Base-by-base conservation (phyloP, 164 flowering plant species). In the Kingdonia uniflora region DNA sequence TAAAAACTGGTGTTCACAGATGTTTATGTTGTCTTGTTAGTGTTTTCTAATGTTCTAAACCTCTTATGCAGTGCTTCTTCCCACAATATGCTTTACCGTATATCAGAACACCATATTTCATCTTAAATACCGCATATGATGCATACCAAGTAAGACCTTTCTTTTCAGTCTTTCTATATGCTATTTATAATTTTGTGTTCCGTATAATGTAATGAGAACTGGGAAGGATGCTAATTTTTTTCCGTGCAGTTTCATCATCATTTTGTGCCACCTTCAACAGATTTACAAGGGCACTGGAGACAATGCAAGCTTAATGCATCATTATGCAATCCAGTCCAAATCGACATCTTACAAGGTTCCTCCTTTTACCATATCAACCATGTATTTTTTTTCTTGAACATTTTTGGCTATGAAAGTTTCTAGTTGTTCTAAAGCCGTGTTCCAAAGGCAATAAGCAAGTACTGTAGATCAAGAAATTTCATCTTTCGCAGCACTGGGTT, bases 121-220 rank as follows among this genome's bases (percentile, higher is more conserved):
- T 92, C 60, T 63, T 92, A 58, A 92, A 92, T 70, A 60, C 99
- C 14, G 99, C 95, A 38, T 92, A 92, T 59, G 99, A 92, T 56
- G 81, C 80, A 13, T 88, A 21, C 70, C 96, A 87, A 61, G 96
- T 87, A 76, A 64, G 59, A 39, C n/a, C n/a, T 58, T 41, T 51
- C 21, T 52, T 42, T 25, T 25, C 1, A 8, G 55, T 51, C 55
- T 23, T 33, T 33, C 11, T n/a, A n/a, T n/a, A n/a, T n/a, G n/a
- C n/a, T n/a, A n/a, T n/a, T n/a, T n/a, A n/a, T n/a, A n/a, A n/a
- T n/a, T n/a, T 40, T 14, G 45, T 20, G 23, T 2, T 44, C 40
- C 1, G 33, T 12, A 44, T n/a, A 11, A 41, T 55, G 51, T 6
- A 58, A 23, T 54, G 51, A 59, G 19, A 1, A n/a, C n/a, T n/a